Base-by-base conservation (phyloP, 352 stramenopile species). In the Pythium folliculosum region DNA sequence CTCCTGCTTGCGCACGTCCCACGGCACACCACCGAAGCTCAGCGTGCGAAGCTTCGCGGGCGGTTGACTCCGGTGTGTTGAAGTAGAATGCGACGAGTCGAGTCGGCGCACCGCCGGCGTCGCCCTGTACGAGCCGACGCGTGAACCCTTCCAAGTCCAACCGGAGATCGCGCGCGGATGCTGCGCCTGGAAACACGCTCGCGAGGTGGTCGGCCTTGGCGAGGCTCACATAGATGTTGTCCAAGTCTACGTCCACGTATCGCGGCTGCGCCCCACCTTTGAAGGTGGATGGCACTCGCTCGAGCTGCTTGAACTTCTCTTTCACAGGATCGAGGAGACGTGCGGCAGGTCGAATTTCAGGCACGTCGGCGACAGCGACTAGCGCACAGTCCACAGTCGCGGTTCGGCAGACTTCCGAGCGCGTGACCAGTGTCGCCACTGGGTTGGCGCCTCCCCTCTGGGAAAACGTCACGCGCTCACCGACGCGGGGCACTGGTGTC, bases 231-330 rank as follows among this genome's bases (percentile, higher is more conserved):
- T 68, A 73, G 38, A 80, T 61, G 45, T 83, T 83, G 68, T 83
- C 76, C 17, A 80, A 57, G 67, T 83, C 77, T 56, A 83, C 78
- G 57, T 76, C 78, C 56, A 80, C 70, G 62, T 73, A 71, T 0
- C 76, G 76, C 25, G 70, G 60, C 7, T 27, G 3, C 5, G 27
- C 3, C 7, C 53, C 63, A n/a, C 63, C 52, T 48, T 52, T 17
- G 23, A 47, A 69, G 10, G 14, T 25, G 2, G 53, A 58, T 13
- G 54, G 52, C 27, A 23, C 16, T 9, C 17, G 21, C 12, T 23
- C 61, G 19, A 68, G 61, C 19, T 50, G 40, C 25, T 49, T 40
- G 19, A 30, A 25, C 17, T 47, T 23, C 3, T 58, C 30, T 21
- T 49, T 49, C n/a, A 38, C 37, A 43, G 37, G 37, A 2, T 17